phyloP scores from a whole-genome alignment of 108 stramenopile species.

The Nitzschia putrida region DNA sequence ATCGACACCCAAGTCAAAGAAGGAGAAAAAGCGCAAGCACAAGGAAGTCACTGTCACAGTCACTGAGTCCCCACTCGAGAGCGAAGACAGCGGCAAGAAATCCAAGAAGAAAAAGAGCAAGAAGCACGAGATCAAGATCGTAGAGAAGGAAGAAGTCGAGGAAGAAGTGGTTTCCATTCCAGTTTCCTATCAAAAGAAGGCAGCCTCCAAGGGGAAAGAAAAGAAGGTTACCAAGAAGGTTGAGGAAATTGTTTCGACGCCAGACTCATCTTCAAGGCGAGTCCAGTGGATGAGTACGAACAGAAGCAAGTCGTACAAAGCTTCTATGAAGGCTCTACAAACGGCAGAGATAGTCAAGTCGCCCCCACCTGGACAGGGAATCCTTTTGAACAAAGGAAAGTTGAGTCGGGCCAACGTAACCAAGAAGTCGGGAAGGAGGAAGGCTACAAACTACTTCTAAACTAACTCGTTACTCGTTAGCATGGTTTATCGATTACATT shows the following conservation, averaged over 20 bases:
- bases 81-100: conserved; percentile 5
- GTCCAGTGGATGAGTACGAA: conserved; percentile 74
- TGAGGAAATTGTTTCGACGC: conserved; percentile 16
- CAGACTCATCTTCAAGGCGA: conserved; percentile 36
- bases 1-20: conserved; percentile 15
- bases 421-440: conserved; percentile 33
- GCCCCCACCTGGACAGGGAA: conserved; percentile 72
- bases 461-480: neutral
- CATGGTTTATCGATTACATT: too few species aligned
- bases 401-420: conserved; percentile 2
- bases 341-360: conserved; percentile 51
- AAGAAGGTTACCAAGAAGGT: conserved; percentile 30
- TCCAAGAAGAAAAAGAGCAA: conserved; percentile 43
- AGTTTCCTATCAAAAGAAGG: conserved; percentile 51
- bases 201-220: conserved; percentile 36
- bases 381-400: conserved; percentile 53
- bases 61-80: conserved; percentile 5
- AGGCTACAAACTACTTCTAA: conserved; percentile 47
- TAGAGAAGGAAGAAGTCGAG: conserved; percentile 17
- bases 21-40: conserved; percentile 53
- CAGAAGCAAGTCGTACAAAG: conserved; percentile 75
- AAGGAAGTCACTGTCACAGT: conserved; percentile 28
- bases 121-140: conserved; percentile 27
- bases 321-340: conserved; percentile 74
- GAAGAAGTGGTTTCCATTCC: conserved; percentile 48